A percentile compares a stretch with the other conserved stretches of the same genome.
Conservation (phyloP, 345 rosid genomes). For the Garcia nutans region DNA sequence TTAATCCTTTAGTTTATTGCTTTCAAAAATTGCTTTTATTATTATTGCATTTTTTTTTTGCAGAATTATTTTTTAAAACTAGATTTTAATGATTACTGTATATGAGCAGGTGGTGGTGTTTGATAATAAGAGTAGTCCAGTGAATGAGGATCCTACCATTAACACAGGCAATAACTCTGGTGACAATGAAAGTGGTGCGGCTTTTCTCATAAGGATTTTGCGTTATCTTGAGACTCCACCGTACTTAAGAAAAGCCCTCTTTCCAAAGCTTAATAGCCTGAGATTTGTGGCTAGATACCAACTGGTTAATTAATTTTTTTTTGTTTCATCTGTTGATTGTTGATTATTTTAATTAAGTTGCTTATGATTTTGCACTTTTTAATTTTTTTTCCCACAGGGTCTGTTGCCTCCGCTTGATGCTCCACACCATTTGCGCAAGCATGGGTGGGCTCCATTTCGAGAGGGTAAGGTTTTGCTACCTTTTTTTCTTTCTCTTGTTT, state of each 20-base stretch:
- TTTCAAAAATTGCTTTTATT: background rate
- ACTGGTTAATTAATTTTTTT: background rate
- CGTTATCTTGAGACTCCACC: slow-evolving; percentile 90
- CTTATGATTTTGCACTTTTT: background rate
- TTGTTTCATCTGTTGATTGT: background rate
- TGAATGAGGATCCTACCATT: slow-evolving; percentile 29
- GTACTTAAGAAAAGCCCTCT: slow-evolving; percentile 78
- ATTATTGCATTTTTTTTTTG: background rate
- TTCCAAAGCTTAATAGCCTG: slow-evolving; percentile 72
- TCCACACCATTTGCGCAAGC: slow-evolving; percentile 94
- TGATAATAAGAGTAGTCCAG: slow-evolving; percentile 50
- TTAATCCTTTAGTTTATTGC: background rate
- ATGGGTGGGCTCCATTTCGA: slow-evolving; percentile 84
- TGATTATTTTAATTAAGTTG: slow-evolving; percentile 1
- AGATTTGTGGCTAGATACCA: slow-evolving; percentile 68
- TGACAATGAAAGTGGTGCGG: slow-evolving; percentile 68
- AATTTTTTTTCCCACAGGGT: slow-evolving; percentile 49
- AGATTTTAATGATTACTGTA: background rate
- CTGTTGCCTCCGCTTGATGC: slow-evolving; percentile 98
- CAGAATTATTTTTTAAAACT: background rate
- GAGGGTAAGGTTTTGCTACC: slow-evolving; percentile 54
- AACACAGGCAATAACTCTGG: slow-evolving; percentile 28
- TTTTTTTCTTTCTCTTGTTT: slow-evolving; percentile 2
- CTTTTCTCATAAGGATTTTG: slow-evolving; percentile 78
- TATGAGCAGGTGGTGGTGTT: slow-evolving; percentile 73